Base-by-base conservation (phyloP, 306 rosid species). In the Acmispon strigosus region DNA sequence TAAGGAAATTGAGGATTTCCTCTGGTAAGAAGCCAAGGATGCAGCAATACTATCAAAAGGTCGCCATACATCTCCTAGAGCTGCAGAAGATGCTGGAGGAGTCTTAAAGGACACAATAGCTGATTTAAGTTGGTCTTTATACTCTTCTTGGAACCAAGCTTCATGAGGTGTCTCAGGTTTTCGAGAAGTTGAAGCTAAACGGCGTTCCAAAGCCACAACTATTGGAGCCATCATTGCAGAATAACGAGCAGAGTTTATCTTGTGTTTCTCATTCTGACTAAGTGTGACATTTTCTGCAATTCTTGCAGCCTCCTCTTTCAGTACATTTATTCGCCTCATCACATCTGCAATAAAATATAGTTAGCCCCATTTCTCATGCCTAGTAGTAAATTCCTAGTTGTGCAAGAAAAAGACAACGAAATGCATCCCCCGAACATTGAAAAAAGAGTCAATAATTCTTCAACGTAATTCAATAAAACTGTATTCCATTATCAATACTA, bases 221-320 rank as follows among this genome's bases (percentile, higher is more conserved):
- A 92, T 90, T 61, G 98, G 98, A 62, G 98, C 98, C 96, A 92
- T 92, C 96, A 92, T 92, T 78, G 98, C 98, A 62, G 96, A 90
- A 80, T 92, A 92, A 75, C 94, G 92, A 9, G 96, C 96, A 78
- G 98, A 90, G 61, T 88, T 92, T 75, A 92, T 92, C 89, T 88
- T 92, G 77, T 79, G 88, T 81, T 92, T 92, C 82, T 92, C 98
- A 78, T 83, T 88, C 82, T 88, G 96, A 86, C 87, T 90, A 56
- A 90, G 98, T 60, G 96, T 92, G 73, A 78, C 66, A 83, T 92
- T 92, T 76, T 89, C 96, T n/a, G 98, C 87, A 76, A 90, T 90
- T 72, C 98, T 86, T 58, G 96, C 82, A 75, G 93, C 96, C 79
- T 92, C 98, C 78, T 90, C 98, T 83, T 88, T 92, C 74, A 92